Evolutionary conservation across 2,329 filamentous ascomycete genomes (phyloP), one percentile per base, ranked within the genome.

Genomic region (Aspergillus ruber): DNA sequence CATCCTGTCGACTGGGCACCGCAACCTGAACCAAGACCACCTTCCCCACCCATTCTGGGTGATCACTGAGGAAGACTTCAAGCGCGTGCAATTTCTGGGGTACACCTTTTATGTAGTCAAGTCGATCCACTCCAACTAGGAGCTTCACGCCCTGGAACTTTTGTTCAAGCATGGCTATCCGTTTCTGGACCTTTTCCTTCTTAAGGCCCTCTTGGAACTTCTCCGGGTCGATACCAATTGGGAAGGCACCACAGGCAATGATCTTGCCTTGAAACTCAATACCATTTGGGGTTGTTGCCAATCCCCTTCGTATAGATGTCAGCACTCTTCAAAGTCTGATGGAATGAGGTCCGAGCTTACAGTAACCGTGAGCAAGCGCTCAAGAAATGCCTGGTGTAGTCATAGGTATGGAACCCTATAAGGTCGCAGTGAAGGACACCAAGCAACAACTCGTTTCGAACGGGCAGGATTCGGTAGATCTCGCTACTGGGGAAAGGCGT

Each of bases 71-170:
- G 74, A 98, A 97, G 3, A 97, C 89, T 68, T 98, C 93, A 38
- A 97, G 81, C 2, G 93, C 91, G 63, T 97, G 93, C 8, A 98
- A 77, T 69, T 98, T 98, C 70, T 98, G 93, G 0, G 93, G 93
- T 8, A 98, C 90, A 53, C 93, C 93, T 73, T 97, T 97, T 81
- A 97, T 97, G 72, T 98, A 97, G 70, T 98, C 93, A 44, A 97
- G 80, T 43, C 93, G 87, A 67, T 98, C 93, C 44, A 97, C 93
- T 53, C 93, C 91, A 33, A 97, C 91, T 59, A 98, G 95, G 55
- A 97, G 80, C 74, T 96, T 96, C 59, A 95, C 88, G 42, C 90
- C 91, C 56, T 95, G 86, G 63, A 97, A 98, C 70, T 95, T 96
- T 64, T 86, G 85, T 62, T 87, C 84, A 4, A 97, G 77, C 1